These are phyloP conservation scores for Fonsecaea pugnacius DNA, from an alignment of 2,329 filamentous ascomycete species.

Conservation along the genomic window DNA sequence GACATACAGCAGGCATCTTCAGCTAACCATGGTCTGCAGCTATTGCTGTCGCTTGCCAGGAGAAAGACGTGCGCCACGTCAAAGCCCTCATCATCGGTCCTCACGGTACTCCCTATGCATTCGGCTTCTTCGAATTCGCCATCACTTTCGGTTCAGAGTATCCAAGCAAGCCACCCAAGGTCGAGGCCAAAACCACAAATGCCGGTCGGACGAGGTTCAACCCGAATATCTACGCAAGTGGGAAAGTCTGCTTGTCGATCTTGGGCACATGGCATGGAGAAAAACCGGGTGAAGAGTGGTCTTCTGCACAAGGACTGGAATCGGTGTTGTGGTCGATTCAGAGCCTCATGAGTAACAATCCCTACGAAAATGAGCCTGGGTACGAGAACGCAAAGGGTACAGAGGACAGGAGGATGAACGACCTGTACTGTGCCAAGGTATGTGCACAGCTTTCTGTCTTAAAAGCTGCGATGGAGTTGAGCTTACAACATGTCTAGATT, in stretches of 20 bases:
- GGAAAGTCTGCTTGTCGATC: slow-evolving; percentile 94
- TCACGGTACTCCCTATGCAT: slow-evolving; percentile 93
- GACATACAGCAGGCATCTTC: background rate
- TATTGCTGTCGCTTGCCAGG: slow-evolving; percentile 87
- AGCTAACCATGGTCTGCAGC: slow-evolving; percentile 30
- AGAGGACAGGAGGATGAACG: slow-evolving; percentile 73
- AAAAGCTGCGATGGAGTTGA: background rate
- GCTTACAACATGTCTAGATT: slow-evolving; percentile 62
- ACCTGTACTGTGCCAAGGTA: slow-evolving; percentile 79
- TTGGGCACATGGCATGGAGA: slow-evolving; percentile 94
- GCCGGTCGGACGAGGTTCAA: slow-evolving; percentile 88
- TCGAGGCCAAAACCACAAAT: slow-evolving; percentile 81
- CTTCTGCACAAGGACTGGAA: slow-evolving; percentile 90
- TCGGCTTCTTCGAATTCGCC: slow-evolving; percentile 90
- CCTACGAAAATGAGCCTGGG: slow-evolving; percentile 94
- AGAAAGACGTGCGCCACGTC: slow-evolving; percentile 85
- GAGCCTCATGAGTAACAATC: slow-evolving; percentile 90
- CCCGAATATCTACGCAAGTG: slow-evolving; percentile 90
- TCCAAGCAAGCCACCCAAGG: slow-evolving; percentile 66
- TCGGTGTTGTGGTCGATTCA: slow-evolving; percentile 95
- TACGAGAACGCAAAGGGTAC: slow-evolving; percentile 75
- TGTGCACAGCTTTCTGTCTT: background rate
- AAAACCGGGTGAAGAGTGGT: slow-evolving; percentile 85
- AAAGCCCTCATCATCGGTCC: slow-evolving; percentile 88
- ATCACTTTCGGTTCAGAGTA: slow-evolving; percentile 63